These are phyloP conservation scores for Trichoderma atroviride DNA, from an alignment of 2,329 filamentous ascomycete species.

Conservation along the genomic window DNA sequence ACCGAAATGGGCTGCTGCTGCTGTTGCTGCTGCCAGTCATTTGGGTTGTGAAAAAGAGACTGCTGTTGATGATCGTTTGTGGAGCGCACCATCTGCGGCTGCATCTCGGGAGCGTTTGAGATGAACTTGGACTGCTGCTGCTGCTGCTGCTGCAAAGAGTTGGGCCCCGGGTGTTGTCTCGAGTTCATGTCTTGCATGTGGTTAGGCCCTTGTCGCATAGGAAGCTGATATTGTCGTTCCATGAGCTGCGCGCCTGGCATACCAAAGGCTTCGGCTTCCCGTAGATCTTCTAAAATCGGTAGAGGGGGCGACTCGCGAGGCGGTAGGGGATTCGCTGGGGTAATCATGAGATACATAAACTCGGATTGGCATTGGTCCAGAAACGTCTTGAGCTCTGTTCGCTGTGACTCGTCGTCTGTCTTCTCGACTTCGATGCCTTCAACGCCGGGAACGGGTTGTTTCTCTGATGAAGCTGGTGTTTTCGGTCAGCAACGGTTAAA, in stretches of 20 bases:
- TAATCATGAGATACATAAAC: slow-evolving; percentile 69
- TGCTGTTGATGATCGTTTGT: slow-evolving; percentile 52
- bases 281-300: slow-evolving; percentile 61
- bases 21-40: slow-evolving; percentile 39
- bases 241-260: slow-evolving; percentile 48
- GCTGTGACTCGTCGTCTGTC: slow-evolving; percentile 54
- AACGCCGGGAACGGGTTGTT: slow-evolving; percentile 46
- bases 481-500: slow-evolving; percentile 27
- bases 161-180: slow-evolving; percentile 57
- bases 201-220: slow-evolving; percentile 55
- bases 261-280: slow-evolving; percentile 56
- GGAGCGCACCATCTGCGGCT: slow-evolving; percentile 55
- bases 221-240: slow-evolving; percentile 46
- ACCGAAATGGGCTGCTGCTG: slow-evolving; percentile 40
- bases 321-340: slow-evolving; percentile 65
- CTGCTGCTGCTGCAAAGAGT: slow-evolving; percentile 57
- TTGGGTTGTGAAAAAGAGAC: slow-evolving; percentile 43
- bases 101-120: slow-evolving; percentile 44
- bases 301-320: slow-evolving; percentile 64
- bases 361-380: slow-evolving; percentile 67
- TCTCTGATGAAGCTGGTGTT: slow-evolving; percentile 41
- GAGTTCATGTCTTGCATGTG: slow-evolving; percentile 57
- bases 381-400: slow-evolving; percentile 60
- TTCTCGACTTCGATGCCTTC: slow-evolving; percentile 52
- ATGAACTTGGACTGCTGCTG: slow-evolving; percentile 38